Conservation (phyloP, 352 stramenopile genomes). For the Globisporangium abappressorium region DNA sequence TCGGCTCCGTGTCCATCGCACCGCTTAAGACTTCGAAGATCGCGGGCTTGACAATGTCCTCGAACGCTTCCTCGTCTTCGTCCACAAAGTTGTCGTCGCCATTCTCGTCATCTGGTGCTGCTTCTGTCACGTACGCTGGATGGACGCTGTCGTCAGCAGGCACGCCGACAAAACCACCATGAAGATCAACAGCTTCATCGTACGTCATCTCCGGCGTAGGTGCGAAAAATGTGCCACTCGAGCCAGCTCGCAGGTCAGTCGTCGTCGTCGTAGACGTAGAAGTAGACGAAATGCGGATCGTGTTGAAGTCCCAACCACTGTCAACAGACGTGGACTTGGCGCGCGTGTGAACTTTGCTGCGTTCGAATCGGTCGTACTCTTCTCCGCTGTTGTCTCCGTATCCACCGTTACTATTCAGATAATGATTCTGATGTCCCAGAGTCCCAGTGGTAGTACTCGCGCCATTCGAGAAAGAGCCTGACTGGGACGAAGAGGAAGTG, state of each 20-base stretch:
- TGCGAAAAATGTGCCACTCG: slow-evolving; percentile 7
- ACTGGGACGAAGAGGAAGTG: background rate
- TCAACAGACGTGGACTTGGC: slow-evolving; percentile 38
- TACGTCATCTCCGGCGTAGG: slow-evolving; percentile 7
- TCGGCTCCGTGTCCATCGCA: slow-evolving; percentile 26
- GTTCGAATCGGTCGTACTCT: slow-evolving; percentile 29
- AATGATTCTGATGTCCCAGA: background rate
- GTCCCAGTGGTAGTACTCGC: background rate
- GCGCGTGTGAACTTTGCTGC: slow-evolving; percentile 38
- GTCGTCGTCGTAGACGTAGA: background rate
- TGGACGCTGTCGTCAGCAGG: slow-evolving; percentile 2
- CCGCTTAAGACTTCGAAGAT: slow-evolving; percentile 72
- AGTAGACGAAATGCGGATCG: slow-evolving; percentile 49
- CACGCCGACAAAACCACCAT: background rate
- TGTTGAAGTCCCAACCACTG: slow-evolving; percentile 80
- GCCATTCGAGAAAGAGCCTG: background rate
- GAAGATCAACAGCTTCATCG: background rate
- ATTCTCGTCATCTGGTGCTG: slow-evolving; percentile 16
- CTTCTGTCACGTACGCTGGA: slow-evolving; percentile 2
- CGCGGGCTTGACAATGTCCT: slow-evolving; percentile 71
- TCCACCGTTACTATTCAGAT: background rate
- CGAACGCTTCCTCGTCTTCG: slow-evolving; percentile 56
- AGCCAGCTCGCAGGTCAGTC: background rate
- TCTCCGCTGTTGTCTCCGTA: slow-evolving; percentile 1
- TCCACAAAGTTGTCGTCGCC: slow-evolving; percentile 20